Base-by-base conservation (phyloP, 305 asterid genomes). In the Euphrasia arctica region DNA sequence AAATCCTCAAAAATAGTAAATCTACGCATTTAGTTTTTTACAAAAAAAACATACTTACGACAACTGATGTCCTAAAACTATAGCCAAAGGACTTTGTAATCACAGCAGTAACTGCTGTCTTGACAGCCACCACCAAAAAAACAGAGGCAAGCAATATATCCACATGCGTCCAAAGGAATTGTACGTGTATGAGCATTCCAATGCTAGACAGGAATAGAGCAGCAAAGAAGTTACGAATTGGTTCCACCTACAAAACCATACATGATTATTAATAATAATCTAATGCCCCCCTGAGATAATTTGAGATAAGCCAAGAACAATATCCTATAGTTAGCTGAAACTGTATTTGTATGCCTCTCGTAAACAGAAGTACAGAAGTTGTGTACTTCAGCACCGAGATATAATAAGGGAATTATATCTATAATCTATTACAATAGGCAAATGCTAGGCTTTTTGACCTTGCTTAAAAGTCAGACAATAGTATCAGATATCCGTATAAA, bases 91-190 rank as follows among this genome's bases (percentile, higher is more conserved):
- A 75, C 78, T 80, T 84, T 1, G 91, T 76, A 49, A 83, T 64
- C 43, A 70, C 64, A 31, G 93, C 78, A 63, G 81, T 75, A 62
- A 86, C 90, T 54, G 86, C 64, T 50, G 95, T 89, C 82, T 89
- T 89, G 29, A 86, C 85, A 49, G 85, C 88, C 54, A 89, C 76
- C 58, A 89, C 96, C 66, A 89, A 75, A 71, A 89, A 81, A 73
- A 89, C 96, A 45, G 96, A 81, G 27, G 96, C 95, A 67, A 89
- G 87, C 80, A 89, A 76, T 70, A 89, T 86, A 78, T 89, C 96
- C 79, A 86, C 90, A 69, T 89, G 96, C 54, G 75, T 74, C 96
- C 96, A 89, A n/a, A 89, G 88, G 80, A 89, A 89, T 13, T 89
- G 92, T 39, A 86, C 86, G 54, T 86, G 83, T 78, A 86, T 86